Evolutionary conservation across 2,329 filamentous ascomycete species (phyloP).

Genomic region (Aureobasidium sp.): DNA sequence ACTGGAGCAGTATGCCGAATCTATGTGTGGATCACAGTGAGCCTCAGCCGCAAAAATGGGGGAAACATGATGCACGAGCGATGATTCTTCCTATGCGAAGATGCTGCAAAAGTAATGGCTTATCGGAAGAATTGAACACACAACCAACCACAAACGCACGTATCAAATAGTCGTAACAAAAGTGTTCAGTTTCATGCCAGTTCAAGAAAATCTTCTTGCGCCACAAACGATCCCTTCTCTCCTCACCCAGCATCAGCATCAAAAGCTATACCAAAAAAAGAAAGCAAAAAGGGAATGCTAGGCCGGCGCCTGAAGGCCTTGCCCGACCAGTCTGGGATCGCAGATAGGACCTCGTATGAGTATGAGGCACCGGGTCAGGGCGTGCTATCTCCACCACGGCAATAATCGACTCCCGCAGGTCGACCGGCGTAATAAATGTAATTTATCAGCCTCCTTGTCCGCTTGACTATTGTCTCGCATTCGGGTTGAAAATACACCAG

Average conservation of each 20-base stretch:
- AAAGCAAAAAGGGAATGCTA: neutral
- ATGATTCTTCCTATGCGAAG: neutral
- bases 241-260: neutral
- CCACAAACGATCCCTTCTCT: no score
- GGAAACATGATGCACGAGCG: no score
- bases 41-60: no score
- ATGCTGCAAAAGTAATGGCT: neutral
- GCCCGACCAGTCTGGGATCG: neutral
- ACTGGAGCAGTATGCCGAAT: no score
- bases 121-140: neutral
- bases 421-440: neutral
- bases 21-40: no score
- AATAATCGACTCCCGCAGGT: neutral
- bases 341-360: neutral
- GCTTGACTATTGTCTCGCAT: neutral
- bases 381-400: neutral
- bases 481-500: neutral
- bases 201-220: no score
- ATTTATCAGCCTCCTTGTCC: neutral
- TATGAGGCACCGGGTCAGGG: neutral
- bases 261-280: neutral
- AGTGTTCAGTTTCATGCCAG: neutral
- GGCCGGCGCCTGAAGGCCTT: neutral
- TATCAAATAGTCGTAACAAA: neutral
- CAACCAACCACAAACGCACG: neutral